A percentile compares a stretch with the other conserved stretches of the same genome.
phyloP scores from a whole-genome alignment of 345 rosid species.

The Hibiscus syriacus region DNA sequence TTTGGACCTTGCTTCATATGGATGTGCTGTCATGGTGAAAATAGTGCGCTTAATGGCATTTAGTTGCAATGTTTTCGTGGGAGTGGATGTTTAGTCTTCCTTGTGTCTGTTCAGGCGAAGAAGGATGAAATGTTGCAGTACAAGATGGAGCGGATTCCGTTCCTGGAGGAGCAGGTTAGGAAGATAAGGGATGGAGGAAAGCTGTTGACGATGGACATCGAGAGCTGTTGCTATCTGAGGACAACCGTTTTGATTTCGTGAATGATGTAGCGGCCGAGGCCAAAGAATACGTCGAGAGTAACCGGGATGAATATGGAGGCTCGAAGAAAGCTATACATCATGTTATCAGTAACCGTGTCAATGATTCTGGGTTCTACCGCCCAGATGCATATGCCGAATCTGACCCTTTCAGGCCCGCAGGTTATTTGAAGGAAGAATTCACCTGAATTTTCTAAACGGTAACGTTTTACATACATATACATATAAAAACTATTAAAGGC shows the following conservation, averaged over 20 bases:
- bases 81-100: background rate
- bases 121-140: constrained; percentile 63
- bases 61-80: background rate
- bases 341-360: constrained; percentile 70
- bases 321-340: constrained; percentile 78
- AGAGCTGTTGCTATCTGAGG: constrained; percentile 64
- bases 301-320: constrained; percentile 75
- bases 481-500: background rate
- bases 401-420: constrained; percentile 76
- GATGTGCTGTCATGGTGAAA: background rate
- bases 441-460: constrained; percentile 22
- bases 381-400: constrained; percentile 63
- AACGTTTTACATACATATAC: background rate
- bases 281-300: constrained; percentile 54
- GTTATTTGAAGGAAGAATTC: constrained; percentile 47
- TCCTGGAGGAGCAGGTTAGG: constrained; percentile 85
- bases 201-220: constrained; percentile 59
- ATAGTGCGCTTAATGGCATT: background rate
- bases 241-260: constrained; percentile 64
- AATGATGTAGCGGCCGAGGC: constrained; percentile 89
- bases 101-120: constrained; percentile 38
- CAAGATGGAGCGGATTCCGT: constrained; percentile 58
- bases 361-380: constrained; percentile 69
- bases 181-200: constrained; percentile 56
- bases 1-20: background rate